Evolutionary conservation across 768 basidiomycete species (phyloP).

Genomic region (Rhizopogon salebrosus): DNA sequence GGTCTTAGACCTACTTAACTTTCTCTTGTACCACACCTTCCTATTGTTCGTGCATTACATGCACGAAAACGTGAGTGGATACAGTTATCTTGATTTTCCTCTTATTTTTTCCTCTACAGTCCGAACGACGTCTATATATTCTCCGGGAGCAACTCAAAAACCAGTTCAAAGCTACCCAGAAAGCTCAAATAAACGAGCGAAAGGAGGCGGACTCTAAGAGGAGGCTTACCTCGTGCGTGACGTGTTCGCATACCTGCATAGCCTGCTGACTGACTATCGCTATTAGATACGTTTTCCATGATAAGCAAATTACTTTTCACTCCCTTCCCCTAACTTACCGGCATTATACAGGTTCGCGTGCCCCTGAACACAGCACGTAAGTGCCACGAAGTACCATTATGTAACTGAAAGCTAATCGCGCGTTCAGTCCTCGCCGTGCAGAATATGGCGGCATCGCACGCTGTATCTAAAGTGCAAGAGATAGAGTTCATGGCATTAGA

Average conservation of each 20-base stretch:
- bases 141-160: conserved; percentile 73
- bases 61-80: conserved; percentile 48
- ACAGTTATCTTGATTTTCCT: not conserved
- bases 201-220: conserved; percentile 78
- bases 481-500: conserved; percentile 86
- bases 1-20: conserved; percentile 51
- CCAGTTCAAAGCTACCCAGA: conserved; percentile 64
- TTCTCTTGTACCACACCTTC: conserved; percentile 75
- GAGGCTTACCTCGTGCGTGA: conserved; percentile 67
- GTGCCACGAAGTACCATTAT: conserved; percentile 5
- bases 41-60: conserved; percentile 73
- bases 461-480: conserved; percentile 68
- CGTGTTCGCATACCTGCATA: conserved; percentile 17
- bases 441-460: conserved; percentile 81
- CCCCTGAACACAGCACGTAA: conserved; percentile 70
- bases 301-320: conserved; percentile 37
- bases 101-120: conserved; percentile 8
- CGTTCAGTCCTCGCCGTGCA: conserved; percentile 72
- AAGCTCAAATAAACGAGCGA: conserved; percentile 71
- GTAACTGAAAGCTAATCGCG: conserved; percentile 3
- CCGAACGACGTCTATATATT: conserved; percentile 63
- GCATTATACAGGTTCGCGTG: conserved; percentile 62
- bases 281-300: conserved; percentile 70
- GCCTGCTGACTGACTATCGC: not conserved
- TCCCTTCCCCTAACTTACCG: conserved; percentile 11